Percentiles rank a stretch among this genome's conserved stretches.
phyloP scores from a whole-genome alignment of 129 eudicot species.

The Ambrosia trifida region DNA sequence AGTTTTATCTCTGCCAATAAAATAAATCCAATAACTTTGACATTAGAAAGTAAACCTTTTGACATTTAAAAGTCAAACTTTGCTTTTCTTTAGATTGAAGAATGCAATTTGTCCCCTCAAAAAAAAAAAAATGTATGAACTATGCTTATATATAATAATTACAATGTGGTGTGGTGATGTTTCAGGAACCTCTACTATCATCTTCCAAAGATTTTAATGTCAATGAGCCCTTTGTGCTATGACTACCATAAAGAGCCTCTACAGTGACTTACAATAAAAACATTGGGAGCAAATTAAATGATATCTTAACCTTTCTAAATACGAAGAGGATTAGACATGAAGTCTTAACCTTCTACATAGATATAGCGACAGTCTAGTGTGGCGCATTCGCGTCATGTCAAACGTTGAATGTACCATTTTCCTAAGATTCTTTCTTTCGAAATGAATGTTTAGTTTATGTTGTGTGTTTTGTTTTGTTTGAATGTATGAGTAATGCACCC shows the following conservation, averaged over 20 bases:
- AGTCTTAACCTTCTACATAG: conserved; percentile 9
- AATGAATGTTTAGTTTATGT: background rate
- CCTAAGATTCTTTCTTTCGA: background rate
- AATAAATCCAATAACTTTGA: background rate
- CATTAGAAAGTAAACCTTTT: background rate
- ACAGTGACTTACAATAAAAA: background rate
- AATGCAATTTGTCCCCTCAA: no score
- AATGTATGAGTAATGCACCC: background rate
- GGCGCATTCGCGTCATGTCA: background rate
- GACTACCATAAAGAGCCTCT: conserved; percentile 11
- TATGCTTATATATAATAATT: no score
- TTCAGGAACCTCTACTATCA: conserved; percentile 61
- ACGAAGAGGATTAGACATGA: background rate
- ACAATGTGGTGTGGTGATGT: no score
- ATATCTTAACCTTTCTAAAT: background rate
- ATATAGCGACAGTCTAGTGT: background rate
- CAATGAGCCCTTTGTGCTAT: conserved; percentile 36
- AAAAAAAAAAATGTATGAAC: background rate
- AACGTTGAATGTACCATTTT: conserved; percentile 6
- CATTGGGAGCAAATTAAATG: background rate
- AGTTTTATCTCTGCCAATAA: background rate
- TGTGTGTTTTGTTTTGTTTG: background rate
- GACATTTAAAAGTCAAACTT: conserved; percentile 15
- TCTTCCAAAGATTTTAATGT: conserved; percentile 50
- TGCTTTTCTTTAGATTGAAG: background rate